phyloP scores from a whole-genome alignment of 768 basidiomycete genomes.

The Serpula lacrymans region DNA sequence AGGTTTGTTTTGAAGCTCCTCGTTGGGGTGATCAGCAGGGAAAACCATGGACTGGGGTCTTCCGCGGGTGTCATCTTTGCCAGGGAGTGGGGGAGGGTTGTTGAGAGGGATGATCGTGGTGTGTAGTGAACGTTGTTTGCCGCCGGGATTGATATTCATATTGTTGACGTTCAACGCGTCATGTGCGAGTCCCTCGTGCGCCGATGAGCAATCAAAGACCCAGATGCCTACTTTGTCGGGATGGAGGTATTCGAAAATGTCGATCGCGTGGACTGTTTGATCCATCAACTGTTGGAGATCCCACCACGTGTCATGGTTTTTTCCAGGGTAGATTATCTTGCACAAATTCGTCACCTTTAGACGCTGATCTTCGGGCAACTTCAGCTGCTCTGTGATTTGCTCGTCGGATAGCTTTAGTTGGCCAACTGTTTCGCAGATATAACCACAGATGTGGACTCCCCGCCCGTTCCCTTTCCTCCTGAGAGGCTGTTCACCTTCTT shows the following conservation, averaged over 20 bases:
- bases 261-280: conserved; percentile 8
- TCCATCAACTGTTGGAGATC: conserved; percentile 14
- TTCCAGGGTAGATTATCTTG: conserved; percentile 18
- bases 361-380: conserved; percentile 3
- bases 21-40: conserved; percentile 7
- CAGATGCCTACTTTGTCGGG: conserved; percentile 11
- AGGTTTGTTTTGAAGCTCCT: conserved; percentile 10
- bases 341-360: conserved; percentile 12
- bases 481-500: conserved; percentile 14
- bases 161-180: conserved; percentile 18
- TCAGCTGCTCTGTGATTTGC: conserved; percentile 3
- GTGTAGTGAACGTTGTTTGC: conserved; percentile 14
- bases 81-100: conserved; percentile 12
- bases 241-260: conserved; percentile 7
- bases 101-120: conserved; percentile 12
- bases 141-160: conserved; percentile 18
- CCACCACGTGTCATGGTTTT: conserved; percentile 19
- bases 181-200: conserved; percentile 14
- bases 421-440: conserved; percentile 16
- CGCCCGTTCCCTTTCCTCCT: conserved; percentile 17
- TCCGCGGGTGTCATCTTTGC: conserved; percentile 10
- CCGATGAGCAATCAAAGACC: conserved; percentile 17
- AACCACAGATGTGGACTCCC: conserved; percentile 16
- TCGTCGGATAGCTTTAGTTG: conserved; percentile 8
- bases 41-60: conserved; percentile 16